phyloP scores from a whole-genome alignment of 192 early-diverging fungal genomes.

The Lobosporangium transversale region DNA sequence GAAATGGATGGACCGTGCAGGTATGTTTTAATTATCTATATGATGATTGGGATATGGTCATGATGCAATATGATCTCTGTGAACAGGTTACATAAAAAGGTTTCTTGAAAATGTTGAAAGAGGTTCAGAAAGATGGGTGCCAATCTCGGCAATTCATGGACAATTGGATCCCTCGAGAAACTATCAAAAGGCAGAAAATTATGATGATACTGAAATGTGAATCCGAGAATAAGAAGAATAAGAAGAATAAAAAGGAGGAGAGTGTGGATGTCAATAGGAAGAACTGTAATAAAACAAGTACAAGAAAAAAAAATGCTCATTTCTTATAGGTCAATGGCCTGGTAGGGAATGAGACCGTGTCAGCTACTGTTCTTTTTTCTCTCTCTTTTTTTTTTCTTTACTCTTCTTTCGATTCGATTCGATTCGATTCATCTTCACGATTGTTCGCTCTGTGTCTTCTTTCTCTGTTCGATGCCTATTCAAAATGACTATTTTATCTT shows the following conservation, averaged over 20 bases:
- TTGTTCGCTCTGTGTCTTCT: too few relatives aligned
- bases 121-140: background rate
- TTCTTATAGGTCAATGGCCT: background rate
- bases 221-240: background rate
- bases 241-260: background rate
- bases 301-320: background rate
- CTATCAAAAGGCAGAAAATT: too few relatives aligned
- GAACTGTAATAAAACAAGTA: slow-evolving; percentile 12
- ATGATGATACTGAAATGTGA: too few relatives aligned
- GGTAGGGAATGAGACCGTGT: background rate
- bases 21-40: slow-evolving; percentile 19
- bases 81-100: background rate
- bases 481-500: too few relatives aligned
- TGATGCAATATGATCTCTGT: slow-evolving; percentile 1
- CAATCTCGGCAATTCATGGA: background rate
- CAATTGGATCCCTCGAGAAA: too few relatives aligned
- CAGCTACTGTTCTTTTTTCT: slow-evolving; percentile 19
- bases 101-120: background rate
- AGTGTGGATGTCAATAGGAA: slow-evolving; percentile 9
- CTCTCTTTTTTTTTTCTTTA: slow-evolving; percentile 5
- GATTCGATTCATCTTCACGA: too few relatives aligned
- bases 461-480: too few relatives aligned
- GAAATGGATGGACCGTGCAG: slow-evolving; percentile 17
- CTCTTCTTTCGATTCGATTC: too few relatives aligned
- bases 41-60: background rate